Percentiles rank a stretch among this genome's conserved stretches.
Conservation (phyloP, 306 rosid genomes). For the Rosa lucieae region DNA sequence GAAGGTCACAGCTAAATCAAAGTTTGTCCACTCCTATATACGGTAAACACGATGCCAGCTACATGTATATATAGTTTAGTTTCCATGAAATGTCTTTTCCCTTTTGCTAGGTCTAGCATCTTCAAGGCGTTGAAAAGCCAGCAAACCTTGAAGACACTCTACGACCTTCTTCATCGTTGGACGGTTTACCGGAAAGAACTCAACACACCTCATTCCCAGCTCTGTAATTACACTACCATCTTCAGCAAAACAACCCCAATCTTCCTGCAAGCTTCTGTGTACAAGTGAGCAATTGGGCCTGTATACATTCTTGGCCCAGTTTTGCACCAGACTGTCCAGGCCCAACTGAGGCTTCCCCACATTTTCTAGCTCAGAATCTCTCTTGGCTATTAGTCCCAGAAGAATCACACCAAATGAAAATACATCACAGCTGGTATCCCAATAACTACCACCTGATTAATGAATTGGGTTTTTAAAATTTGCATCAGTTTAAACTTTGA, state of each 20-base stretch:
- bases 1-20: neutral
- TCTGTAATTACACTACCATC: conserved; percentile 51
- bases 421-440: conserved; percentile 51
- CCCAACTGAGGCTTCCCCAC: conserved; percentile 11
- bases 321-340: conserved; percentile 34
- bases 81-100: conserved; percentile 24
- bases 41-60: neutral
- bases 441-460: conserved; percentile 31
- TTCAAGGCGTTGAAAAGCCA: conserved; percentile 24
- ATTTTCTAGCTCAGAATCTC: conserved; percentile 23
- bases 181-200: conserved; percentile 37
- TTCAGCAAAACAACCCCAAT: conserved; percentile 46
- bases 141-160: conserved; percentile 27
- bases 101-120: conserved; percentile 38
- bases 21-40: neutral
- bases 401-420: conserved; percentile 55
- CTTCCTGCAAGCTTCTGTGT: conserved; percentile 43
- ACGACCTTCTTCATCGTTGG: conserved; percentile 29
- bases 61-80: neutral
- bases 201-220: conserved; percentile 47
- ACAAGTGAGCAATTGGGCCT: conserved; percentile 55
- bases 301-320: conserved; percentile 66
- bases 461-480: neutral
- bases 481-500: neutral
- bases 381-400: conserved; percentile 51